Conservation (phyloP, 805 yeast species). For the Lipomyces yamadae region DNA sequence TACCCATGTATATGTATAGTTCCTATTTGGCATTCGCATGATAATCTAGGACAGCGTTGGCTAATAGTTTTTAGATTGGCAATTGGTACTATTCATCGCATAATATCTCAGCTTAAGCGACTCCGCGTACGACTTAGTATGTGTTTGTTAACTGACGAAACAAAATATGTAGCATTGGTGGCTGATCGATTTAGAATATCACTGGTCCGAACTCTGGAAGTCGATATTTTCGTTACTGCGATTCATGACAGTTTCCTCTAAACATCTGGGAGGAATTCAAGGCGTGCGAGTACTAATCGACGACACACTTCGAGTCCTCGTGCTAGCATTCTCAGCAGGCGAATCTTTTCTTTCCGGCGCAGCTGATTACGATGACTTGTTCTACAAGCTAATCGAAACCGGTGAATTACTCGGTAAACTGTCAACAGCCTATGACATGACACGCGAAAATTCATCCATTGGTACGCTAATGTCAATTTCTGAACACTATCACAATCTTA, state of each 20-base stretch:
- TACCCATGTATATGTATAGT: conserved; percentile 39
- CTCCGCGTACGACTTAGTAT: conserved; percentile 22
- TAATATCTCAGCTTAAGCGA: conserved; percentile 33
- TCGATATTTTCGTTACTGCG: conserved; percentile 43
- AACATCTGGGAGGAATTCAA: conserved; percentile 15
- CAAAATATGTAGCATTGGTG: background rate
- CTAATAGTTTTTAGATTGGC: conserved; percentile 14
- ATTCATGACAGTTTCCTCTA: conserved; percentile 35
- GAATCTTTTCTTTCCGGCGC: conserved; percentile 44
- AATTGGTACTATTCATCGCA: conserved; percentile 27
- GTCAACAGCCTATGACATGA: conserved; percentile 30
- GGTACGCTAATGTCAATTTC: conserved; percentile 32
- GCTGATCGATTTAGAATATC: conserved; percentile 38
- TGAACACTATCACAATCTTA: conserved; percentile 35
- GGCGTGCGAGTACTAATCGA: conserved; percentile 34
- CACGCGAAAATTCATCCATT: conserved; percentile 22
- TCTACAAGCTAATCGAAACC: conserved; percentile 43
- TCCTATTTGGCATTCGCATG: background rate
- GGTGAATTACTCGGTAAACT: conserved; percentile 40
- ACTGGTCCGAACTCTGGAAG: conserved; percentile 50
- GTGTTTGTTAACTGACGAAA: conserved; percentile 16
- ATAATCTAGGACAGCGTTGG: background rate
- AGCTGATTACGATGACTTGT: conserved; percentile 44
- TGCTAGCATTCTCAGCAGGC: conserved; percentile 43
- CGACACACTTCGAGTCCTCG: conserved; percentile 37